phyloP scores from a whole-genome alignment of 495 filamentous ascomycete species.

The Penicillium alfredii region DNA sequence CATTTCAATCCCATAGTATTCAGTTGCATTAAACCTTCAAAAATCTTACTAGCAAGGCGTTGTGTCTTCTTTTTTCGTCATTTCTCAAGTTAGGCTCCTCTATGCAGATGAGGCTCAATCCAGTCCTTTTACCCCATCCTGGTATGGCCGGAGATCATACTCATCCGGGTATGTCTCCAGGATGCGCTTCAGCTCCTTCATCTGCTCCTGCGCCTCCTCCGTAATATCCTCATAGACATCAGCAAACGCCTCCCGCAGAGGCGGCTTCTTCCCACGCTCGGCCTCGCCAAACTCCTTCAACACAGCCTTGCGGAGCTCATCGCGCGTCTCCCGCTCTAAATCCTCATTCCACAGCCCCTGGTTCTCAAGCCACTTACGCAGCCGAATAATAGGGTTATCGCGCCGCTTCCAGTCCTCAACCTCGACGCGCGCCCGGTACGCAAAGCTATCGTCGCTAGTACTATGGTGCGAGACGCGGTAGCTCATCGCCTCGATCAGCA shows the following conservation, averaged over 20 bases:
- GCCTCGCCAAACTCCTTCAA: constrained; percentile 80
- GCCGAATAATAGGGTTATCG: constrained; percentile 86
- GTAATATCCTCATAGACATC: constrained; percentile 87
- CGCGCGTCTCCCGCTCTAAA: constrained; percentile 67
- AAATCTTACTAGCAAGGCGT: neutral
- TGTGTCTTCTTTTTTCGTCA: neutral
- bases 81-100: neutral
- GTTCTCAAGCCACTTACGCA: constrained; percentile 88
- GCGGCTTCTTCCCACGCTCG: constrained; percentile 84
- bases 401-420: constrained; percentile 97
- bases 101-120: too few relatives aligned
- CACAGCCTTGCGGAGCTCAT: constrained; percentile 62
- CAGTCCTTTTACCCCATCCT: constrained; percentile 68
- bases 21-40: too few relatives aligned
- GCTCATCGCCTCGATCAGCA: constrained; percentile 94
- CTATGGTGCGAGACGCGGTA: constrained; percentile 97
- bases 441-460: constrained; percentile 95
- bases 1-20: too few relatives aligned
- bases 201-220: constrained; percentile 73
- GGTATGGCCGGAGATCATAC: constrained; percentile 77
- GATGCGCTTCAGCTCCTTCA: constrained; percentile 66
- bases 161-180: constrained; percentile 86
- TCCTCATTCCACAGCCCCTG: constrained; percentile 78
- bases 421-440: constrained; percentile 87
- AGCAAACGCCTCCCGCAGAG: constrained; percentile 70